Percentiles rank a stretch among this genome's conserved stretches.
These are phyloP conservation scores for Candida nemodendra DNA, from an alignment of 805 yeast genomes.

Conservation along the genomic window DNA sequence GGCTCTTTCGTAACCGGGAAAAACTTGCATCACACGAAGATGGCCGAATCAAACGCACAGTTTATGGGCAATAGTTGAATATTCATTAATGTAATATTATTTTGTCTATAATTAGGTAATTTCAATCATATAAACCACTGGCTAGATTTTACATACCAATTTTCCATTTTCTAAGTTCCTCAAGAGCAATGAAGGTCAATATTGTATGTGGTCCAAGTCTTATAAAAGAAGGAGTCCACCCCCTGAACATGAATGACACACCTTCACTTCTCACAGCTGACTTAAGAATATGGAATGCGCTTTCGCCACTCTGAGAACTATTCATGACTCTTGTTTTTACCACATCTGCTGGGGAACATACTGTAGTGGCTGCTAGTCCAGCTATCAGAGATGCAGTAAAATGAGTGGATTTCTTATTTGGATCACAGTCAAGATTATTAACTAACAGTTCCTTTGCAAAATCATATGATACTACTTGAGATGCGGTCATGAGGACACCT, in stretches of 20 bases:
- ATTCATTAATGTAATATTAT: no score
- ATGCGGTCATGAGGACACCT: slow-evolving; percentile 86
- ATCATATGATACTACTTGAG: slow-evolving; percentile 88
- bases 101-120: no score
- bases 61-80: no score
- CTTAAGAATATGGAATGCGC: slow-evolving; percentile 50
- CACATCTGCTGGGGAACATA: slow-evolving; percentile 91
- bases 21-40: no score
- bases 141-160: slow-evolving; percentile 25
- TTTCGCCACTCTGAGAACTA: slow-evolving; percentile 44
- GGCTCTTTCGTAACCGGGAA: slow-evolving; percentile 5
- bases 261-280: slow-evolving; percentile 70
- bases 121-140: no score
- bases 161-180: slow-evolving; percentile 50
- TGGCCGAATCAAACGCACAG: no score
- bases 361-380: slow-evolving; percentile 86
- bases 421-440: slow-evolving; percentile 46
- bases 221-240: slow-evolving; percentile 86
- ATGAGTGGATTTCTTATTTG: slow-evolving; percentile 66
- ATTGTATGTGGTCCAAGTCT: slow-evolving; percentile 84
- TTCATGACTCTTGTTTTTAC: slow-evolving; percentile 88
- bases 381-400: slow-evolving; percentile 77
- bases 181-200: slow-evolving; percentile 65
- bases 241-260: slow-evolving; percentile 77
- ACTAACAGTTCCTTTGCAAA: slow-evolving; percentile 64